These are phyloP conservation scores for Tetrapisispora pingtungensis DNA, from an alignment of 805 yeast genomes.

Conservation along the genomic window DNA sequence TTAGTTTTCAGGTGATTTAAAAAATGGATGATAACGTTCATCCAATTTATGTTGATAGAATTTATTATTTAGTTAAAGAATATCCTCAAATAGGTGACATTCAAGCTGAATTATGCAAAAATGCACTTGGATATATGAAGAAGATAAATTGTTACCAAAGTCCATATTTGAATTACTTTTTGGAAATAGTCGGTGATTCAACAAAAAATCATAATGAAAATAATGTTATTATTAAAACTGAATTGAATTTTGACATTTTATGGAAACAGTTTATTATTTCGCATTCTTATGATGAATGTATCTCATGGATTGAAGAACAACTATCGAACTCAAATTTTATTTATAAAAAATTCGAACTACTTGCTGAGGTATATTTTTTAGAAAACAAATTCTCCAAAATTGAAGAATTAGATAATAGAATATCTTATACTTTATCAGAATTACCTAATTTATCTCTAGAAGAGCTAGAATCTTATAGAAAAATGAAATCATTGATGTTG, in stretches of 20 bases:
- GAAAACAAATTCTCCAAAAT: conserved; percentile 13
- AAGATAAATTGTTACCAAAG: conserved; percentile 7
- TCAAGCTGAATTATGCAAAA: conserved; percentile 8
- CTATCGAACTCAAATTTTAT: conserved; percentile 3
- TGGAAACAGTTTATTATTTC: conserved; percentile 10
- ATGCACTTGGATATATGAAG: conserved; percentile 9
- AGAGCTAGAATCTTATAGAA: conserved; percentile 11
- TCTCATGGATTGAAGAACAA: conserved; percentile 12
- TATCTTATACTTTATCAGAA: conserved; percentile 5
- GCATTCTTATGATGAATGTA: conserved; percentile 19
- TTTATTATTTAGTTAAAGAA: conserved; percentile 7
- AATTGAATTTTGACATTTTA: background rate
- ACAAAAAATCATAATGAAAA: too few relatives aligned
- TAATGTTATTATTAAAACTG: background rate
- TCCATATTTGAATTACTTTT: conserved; percentile 12
- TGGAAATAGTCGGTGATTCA: conserved; percentile 3
- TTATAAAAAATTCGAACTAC: conserved; percentile 13
- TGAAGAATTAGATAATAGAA: conserved; percentile 19
- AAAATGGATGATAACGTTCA: conserved; percentile 1
- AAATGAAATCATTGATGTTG: conserved; percentile 11
- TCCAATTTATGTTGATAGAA: conserved; percentile 13
- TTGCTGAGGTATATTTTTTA: conserved; percentile 12
- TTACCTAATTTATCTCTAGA: background rate
- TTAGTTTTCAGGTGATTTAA: too few relatives aligned
- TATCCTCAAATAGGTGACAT: too few relatives aligned